These are phyloP conservation scores for Nannochloropsis gaditana DNA, from an alignment of 108 stramenopile genomes.

Conservation along the genomic window DNA sequence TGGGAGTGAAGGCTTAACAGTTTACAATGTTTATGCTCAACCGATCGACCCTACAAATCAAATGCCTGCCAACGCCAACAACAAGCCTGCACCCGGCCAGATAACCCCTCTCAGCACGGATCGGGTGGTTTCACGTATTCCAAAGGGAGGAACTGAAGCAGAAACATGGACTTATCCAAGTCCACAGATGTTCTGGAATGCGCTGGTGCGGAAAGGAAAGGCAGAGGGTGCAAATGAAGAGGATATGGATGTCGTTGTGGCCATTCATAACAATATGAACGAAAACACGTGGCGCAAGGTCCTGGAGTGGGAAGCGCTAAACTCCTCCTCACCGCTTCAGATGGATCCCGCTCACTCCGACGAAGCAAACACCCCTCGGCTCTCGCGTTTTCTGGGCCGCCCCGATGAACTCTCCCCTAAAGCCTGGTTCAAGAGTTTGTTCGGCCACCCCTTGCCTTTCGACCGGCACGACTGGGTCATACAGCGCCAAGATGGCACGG, in stretches of 20 bases:
- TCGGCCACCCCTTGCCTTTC: constrained; percentile 90
- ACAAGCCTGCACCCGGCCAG: constrained; percentile 54
- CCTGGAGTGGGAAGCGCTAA: constrained; percentile 82
- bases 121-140: constrained; percentile 78
- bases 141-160: constrained; percentile 61
- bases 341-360: constrained; percentile 41
- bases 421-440: constrained; percentile 64
- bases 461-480: constrained; percentile 99
- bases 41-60: constrained; percentile 89
- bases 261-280: constrained; percentile 99
- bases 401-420: constrained; percentile 89
- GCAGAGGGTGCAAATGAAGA: constrained; percentile 66
- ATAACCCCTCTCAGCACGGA: constrained; percentile 63
- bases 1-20: constrained; percentile 24
- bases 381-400: constrained; percentile 80
- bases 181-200: constrained; percentile 98
- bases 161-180: constrained; percentile 89
- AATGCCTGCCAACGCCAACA: constrained; percentile 71
- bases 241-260: constrained; percentile 82
- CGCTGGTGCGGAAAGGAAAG: constrained; percentile 87
- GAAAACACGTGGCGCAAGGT: constrained; percentile 90
- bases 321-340: neutral
- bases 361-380: constrained; percentile 56
- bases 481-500: constrained; percentile 57
- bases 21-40: constrained; percentile 96